Evolutionary conservation across 2,329 filamentous ascomycete species (phyloP).

Genomic region (Rosellinia necatrix): DNA sequence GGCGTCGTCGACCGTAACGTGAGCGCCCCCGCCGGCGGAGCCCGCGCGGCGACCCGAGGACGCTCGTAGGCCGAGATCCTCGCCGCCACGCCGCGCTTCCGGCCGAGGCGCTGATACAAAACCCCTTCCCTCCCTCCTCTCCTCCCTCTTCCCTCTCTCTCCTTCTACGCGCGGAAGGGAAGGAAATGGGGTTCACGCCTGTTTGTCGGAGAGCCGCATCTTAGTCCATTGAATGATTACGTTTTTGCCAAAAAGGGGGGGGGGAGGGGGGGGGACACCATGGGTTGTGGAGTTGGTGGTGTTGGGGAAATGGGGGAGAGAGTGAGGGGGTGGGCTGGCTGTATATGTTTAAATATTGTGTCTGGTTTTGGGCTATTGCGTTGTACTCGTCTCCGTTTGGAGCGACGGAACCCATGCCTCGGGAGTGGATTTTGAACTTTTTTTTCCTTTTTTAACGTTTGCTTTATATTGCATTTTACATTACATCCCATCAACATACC

Average conservation of each 20-base stretch:
- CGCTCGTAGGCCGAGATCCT: slow-evolving; percentile 30
- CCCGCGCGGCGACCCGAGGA: slow-evolving; percentile 33
- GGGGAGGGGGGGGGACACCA: too few species aligned
- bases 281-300: neutral
- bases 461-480: too few species aligned
- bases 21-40: slow-evolving; percentile 50
- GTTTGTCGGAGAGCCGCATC: neutral
- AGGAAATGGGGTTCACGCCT: neutral
- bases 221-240: neutral
- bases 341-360: neutral
- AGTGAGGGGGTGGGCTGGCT: neutral
- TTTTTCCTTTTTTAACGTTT: too few species aligned
- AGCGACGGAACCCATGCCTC: too few species aligned
- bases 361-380: too few species aligned
- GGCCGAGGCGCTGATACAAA: slow-evolving; percentile 13
- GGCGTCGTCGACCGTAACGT: slow-evolving; percentile 52
- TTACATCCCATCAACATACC: too few species aligned
- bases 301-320: too few species aligned
- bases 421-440: neutral
- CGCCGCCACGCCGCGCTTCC: slow-evolving; percentile 10
- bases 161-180: neutral
- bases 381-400: too few species aligned
- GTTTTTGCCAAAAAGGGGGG: too few species aligned
- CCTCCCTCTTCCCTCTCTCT: too few species aligned
- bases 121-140: too few species aligned